Percentiles rank a stretch among this genome's conserved stretches.
phyloP scores from a whole-genome alignment of 2,329 filamentous ascomycete genomes.

The Colletotrichum horii region DNA sequence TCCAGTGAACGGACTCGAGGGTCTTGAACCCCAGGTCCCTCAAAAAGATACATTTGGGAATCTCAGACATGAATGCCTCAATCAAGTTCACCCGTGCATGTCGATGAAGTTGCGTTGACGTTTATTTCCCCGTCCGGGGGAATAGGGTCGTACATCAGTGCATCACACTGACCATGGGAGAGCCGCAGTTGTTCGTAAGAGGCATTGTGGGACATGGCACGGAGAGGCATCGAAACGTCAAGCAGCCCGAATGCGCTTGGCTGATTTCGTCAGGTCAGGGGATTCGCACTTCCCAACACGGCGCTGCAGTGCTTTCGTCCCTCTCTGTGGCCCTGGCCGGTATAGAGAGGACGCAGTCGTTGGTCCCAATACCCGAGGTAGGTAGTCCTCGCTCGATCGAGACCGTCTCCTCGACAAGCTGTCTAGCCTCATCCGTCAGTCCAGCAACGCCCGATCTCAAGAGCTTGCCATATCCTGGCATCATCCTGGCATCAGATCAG shows the following conservation, averaged over 20 bases:
- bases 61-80: not conserved
- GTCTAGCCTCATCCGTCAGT: constrained; percentile 13
- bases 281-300: not conserved
- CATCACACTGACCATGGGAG: not conserved
- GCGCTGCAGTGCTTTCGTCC: not conserved
- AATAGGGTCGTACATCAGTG: not conserved
- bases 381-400: not conserved
- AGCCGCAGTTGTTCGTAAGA: not conserved
- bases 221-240: not conserved
- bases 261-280: not conserved
- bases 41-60: not conserved
- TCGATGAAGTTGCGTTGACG: not conserved
- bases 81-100: not conserved
- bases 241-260: not conserved
- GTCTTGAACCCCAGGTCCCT: not conserved
- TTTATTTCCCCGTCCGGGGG: not conserved
- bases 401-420: not conserved
- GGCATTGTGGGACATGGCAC: not conserved
- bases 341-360: not conserved
- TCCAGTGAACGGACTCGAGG: not conserved
- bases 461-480: constrained; percentile 10
- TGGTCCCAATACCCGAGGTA: not conserved
- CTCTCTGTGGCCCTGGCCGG: not conserved
- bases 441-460: constrained; percentile 15
- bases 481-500: constrained; percentile 23